Percentiles rank a stretch among this genome's conserved stretches.
These are phyloP conservation scores for Trametes cingulata DNA, from an alignment of 768 basidiomycete species.

Conservation along the genomic window DNA sequence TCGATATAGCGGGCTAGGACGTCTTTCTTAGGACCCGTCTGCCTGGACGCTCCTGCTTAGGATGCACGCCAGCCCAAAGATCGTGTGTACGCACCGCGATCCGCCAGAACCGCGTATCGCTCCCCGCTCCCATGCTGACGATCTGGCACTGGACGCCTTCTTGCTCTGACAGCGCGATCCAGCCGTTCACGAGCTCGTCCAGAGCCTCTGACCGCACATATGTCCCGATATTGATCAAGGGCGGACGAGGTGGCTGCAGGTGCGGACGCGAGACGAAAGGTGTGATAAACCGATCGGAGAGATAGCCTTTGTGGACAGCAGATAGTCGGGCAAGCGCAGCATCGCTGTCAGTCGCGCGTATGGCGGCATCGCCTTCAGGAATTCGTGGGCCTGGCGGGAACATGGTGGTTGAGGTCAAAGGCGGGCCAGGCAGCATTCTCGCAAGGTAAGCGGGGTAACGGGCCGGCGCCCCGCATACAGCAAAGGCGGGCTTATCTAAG, in stretches of 20 bases:
- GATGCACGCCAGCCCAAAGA: background rate
- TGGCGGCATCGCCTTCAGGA: slow-evolving; percentile 56
- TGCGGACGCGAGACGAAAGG: slow-evolving; percentile 66
- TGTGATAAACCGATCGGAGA: slow-evolving; percentile 72
- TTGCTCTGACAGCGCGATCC: slow-evolving; percentile 49
- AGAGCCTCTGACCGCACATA: slow-evolving; percentile 81
- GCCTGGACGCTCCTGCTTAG: slow-evolving; percentile 12
- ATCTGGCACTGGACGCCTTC: slow-evolving; percentile 70
- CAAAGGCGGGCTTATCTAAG: background rate
- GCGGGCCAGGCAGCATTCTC: too few species aligned
- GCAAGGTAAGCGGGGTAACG: background rate
- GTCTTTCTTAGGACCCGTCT: slow-evolving; percentile 60
- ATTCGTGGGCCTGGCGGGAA: slow-evolving; percentile 16
- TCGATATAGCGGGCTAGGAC: slow-evolving; percentile 71
- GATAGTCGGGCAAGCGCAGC: slow-evolving; percentile 83
- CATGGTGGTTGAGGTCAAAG: slow-evolving; percentile 9
- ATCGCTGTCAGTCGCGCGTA: slow-evolving; percentile 80
- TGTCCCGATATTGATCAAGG: slow-evolving; percentile 95
- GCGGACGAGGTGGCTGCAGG: slow-evolving; percentile 62
- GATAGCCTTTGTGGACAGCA: slow-evolving; percentile 80
- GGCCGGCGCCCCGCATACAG: background rate
- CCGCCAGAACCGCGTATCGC: slow-evolving; percentile 95
- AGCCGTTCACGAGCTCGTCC: slow-evolving; percentile 71
- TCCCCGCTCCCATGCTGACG: slow-evolving; percentile 93
- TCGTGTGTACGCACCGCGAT: slow-evolving; percentile 60